These are phyloP conservation scores for Hymenoscyphus repandus DNA, from an alignment of 2,329 filamentous ascomycete genomes.

Conservation along the genomic window DNA sequence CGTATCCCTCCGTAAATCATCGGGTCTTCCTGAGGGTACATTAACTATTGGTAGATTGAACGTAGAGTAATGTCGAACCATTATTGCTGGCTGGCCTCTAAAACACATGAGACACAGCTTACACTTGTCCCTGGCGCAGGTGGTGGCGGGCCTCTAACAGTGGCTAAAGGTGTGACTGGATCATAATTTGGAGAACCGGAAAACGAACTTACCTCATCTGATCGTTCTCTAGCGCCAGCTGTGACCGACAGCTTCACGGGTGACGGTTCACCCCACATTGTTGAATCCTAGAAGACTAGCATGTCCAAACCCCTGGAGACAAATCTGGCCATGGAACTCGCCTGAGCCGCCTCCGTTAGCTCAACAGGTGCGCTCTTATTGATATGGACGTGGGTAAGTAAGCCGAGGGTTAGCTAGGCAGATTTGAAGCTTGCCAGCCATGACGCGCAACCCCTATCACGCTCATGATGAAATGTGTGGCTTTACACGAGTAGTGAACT, in stretches of 20 bases:
- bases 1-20: slow-evolving; percentile 16
- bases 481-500: too few relatives aligned
- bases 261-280: too few relatives aligned
- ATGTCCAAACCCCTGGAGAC: slow-evolving; percentile 17
- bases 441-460: slow-evolving; percentile 10
- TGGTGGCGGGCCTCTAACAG: too few relatives aligned
- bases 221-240: neutral
- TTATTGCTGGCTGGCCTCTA: too few relatives aligned
- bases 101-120: too few relatives aligned
- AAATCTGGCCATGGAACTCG: slow-evolving; percentile 15
- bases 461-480: too few relatives aligned
- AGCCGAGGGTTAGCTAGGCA: neutral
- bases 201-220: neutral
- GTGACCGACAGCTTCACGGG: slow-evolving; percentile 6
- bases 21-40: slow-evolving; percentile 15
- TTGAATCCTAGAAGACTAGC: too few relatives aligned
- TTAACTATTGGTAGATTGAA: too few relatives aligned
- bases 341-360: neutral
- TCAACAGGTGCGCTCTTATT: neutral
- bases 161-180: too few relatives aligned
- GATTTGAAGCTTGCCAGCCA: slow-evolving; percentile 2
- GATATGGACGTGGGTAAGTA: neutral
- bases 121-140: too few relatives aligned
- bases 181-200: neutral
- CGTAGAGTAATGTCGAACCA: too few relatives aligned